phyloP scores from a whole-genome alignment of 2,329 filamentous ascomycete genomes.

The Stromatinia cepivora region DNA sequence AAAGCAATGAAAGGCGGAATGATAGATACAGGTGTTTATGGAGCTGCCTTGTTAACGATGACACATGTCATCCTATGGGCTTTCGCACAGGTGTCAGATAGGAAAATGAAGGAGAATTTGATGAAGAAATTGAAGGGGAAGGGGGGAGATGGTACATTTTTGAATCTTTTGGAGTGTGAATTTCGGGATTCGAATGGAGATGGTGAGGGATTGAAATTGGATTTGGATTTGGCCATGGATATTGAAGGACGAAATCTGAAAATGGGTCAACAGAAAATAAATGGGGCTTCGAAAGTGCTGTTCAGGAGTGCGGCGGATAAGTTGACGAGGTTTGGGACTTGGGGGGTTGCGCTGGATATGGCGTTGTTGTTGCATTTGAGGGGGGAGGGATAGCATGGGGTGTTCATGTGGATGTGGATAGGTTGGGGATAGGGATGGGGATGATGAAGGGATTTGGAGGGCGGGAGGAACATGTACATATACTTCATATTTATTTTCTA shows the following conservation, averaged over 20 bases:
- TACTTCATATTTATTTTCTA: too few relatives aligned
- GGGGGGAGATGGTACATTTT: neutral
- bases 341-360: constrained; percentile 32
- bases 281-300: constrained; percentile 25
- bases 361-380: constrained; percentile 31
- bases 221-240: neutral
- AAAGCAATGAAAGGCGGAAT: constrained; percentile 9
- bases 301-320: constrained; percentile 35
- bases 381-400: constrained; percentile 26
- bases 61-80: constrained; percentile 33
- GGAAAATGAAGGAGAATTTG: constrained; percentile 17
- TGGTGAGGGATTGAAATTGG: neutral
- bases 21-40: constrained; percentile 30
- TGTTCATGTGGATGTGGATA: neutral
- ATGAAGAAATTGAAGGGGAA: neutral
- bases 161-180: neutral
- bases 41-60: constrained; percentile 31
- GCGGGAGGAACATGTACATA: too few relatives aligned
- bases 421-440: neutral
- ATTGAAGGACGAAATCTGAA: neutral
- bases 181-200: neutral
- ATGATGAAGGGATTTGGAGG: too few relatives aligned
- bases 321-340: constrained; percentile 32
- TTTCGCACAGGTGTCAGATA: constrained; percentile 27
- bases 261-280: neutral